phyloP scores from a whole-genome alignment of 2,329 filamentous ascomycete genomes.

The Davidsoniella eucalypti region DNA sequence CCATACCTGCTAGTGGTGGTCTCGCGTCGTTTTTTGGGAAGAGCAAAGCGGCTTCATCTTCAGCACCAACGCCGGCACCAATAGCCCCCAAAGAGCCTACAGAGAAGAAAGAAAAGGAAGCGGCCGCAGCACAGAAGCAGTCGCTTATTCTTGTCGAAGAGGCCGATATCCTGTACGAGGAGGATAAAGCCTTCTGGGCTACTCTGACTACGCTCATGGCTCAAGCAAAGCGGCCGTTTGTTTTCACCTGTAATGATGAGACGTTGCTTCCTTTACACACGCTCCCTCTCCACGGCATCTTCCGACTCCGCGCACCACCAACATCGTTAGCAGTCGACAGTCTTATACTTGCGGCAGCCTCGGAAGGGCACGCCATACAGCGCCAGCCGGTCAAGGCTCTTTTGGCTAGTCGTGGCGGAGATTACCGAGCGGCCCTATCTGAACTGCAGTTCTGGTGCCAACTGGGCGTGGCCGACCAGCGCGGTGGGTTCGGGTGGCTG shows the following conservation, averaged over 20 bases:
- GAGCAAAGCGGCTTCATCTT: conserved; percentile 23
- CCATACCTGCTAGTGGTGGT: neutral
- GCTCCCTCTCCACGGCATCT: conserved; percentile 68
- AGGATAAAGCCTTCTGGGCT: conserved; percentile 89
- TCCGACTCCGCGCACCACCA: conserved; percentile 56
- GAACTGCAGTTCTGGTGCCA: conserved; percentile 97
- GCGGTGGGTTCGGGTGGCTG: conserved; percentile 82
- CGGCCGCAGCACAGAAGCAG: conserved; percentile 54
- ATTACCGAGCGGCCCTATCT: conserved; percentile 65
- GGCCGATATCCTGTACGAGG: conserved; percentile 82
- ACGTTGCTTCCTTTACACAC: conserved; percentile 57
- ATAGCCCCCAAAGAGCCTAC: conserved; percentile 14
- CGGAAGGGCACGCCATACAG: conserved; percentile 68
- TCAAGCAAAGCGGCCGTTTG: conserved; percentile 77
- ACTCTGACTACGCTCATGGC: conserved; percentile 62
- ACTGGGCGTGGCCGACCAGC: conserved; percentile 78
- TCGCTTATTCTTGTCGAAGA: conserved; percentile 90
- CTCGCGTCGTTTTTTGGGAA: conserved; percentile 15
- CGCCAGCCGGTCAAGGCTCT: conserved; percentile 51
- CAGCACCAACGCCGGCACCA: neutral
- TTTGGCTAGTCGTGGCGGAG: conserved; percentile 50
- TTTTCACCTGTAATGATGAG: conserved; percentile 93
- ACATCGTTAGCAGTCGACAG: conserved; percentile 58
- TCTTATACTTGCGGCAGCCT: conserved; percentile 65
- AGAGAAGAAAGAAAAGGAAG: conserved; percentile 17